These are phyloP conservation scores for Venustampulla echinocandica DNA, from an alignment of 495 filamentous ascomycete species.

Conservation along the genomic window DNA sequence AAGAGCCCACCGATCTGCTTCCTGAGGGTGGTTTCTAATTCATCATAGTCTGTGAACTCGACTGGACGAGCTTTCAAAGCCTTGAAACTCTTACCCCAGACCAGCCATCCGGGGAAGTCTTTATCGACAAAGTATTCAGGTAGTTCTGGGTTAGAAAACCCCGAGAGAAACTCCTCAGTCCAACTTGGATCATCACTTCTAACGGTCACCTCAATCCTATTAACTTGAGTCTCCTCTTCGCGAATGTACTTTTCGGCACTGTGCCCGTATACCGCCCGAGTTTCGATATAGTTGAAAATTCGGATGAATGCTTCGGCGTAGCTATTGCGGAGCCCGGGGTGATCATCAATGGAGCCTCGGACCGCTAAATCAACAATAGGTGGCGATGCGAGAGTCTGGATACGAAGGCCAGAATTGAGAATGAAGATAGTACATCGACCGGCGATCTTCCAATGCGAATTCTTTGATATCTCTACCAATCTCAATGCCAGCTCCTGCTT, in stretches of 20 bases:
- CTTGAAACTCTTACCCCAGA: constrained; percentile 80
- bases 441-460: constrained; percentile 93
- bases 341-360: constrained; percentile 75
- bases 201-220: constrained; percentile 66
- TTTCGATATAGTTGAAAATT: constrained; percentile 73
- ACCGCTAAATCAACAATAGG: constrained; percentile 79
- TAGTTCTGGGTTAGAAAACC: constrained; percentile 65
- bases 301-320: constrained; percentile 74
- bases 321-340: constrained; percentile 73
- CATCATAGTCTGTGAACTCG: constrained; percentile 71
- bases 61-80: constrained; percentile 63
- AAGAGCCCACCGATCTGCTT: constrained; percentile 72
- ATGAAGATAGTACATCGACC: constrained; percentile 81
- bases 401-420: constrained; percentile 77
- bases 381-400: constrained; percentile 74
- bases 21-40: constrained; percentile 66
- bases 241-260: constrained; percentile 76
- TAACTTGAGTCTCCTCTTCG: constrained; percentile 63
- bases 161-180: constrained; percentile 66
- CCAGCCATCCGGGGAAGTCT: constrained; percentile 95
- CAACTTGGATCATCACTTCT: constrained; percentile 62
- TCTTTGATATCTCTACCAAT: constrained; percentile 64
- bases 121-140: constrained; percentile 83
- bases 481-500: constrained; percentile 75
- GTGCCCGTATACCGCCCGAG: constrained; percentile 77